Conservation (phyloP, 495 filamentous ascomycete species). For the Podospora bellae-mahoneyi region DNA sequence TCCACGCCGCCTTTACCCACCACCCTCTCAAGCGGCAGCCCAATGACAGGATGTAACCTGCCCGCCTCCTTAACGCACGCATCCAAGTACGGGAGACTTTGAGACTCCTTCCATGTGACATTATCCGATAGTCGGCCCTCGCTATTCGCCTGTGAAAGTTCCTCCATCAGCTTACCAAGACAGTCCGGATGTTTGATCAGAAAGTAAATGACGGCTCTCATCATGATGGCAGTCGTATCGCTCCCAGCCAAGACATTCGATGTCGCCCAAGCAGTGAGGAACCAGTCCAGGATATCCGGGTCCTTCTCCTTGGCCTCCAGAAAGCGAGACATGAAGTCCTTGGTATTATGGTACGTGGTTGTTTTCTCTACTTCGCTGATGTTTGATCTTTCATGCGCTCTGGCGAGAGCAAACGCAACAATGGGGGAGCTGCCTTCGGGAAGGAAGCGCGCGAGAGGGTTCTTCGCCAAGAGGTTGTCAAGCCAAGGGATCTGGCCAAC, state of each 20-base stretch:
- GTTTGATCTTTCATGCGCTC: constrained; percentile 13
- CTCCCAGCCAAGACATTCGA: constrained; percentile 56
- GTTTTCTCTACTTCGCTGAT: background rate
- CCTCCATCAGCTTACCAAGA: constrained; percentile 52
- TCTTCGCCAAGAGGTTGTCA: constrained; percentile 20
- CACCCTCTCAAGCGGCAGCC: constrained; percentile 34
- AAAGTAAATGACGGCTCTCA: constrained; percentile 55
- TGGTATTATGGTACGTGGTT: constrained; percentile 10
- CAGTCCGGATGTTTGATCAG: constrained; percentile 44
- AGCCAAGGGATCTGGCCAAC: constrained; percentile 18
- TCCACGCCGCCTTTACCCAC: constrained; percentile 46
- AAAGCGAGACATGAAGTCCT: constrained; percentile 21
- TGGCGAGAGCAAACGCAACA: constrained; percentile 13
- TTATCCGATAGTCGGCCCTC: constrained; percentile 28
- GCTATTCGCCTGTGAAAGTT: constrained; percentile 44
- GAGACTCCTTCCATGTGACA: constrained; percentile 39
- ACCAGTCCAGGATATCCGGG: constrained; percentile 24
- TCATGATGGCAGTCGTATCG: constrained; percentile 59
- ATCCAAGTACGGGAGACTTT: constrained; percentile 43
- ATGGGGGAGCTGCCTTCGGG: constrained; percentile 12
- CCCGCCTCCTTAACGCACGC: constrained; percentile 54
- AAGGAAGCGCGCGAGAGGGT: constrained; percentile 7
- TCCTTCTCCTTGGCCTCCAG: constrained; percentile 11
- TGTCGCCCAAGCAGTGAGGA: constrained; percentile 36
- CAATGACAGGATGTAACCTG: constrained; percentile 41